Conservation (phyloP, 345 rosid species). For the Clausena lansium region DNA sequence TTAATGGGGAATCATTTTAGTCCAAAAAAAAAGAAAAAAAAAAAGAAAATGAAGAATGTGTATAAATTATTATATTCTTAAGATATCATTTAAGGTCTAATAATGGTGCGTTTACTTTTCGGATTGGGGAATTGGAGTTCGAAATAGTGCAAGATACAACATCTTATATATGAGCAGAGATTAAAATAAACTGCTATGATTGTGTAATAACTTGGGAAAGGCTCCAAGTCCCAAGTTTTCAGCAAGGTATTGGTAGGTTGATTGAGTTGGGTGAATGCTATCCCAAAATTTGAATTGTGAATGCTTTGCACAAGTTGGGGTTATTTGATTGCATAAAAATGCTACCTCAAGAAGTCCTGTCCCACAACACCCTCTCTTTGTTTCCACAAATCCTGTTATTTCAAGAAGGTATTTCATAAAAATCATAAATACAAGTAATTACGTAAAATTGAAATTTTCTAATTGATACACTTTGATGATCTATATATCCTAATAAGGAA, state of each 20-base stretch:
- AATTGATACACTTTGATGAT: no score
- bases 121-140: no score
- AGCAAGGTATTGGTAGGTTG: conserved; percentile 25
- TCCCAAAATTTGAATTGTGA: conserved; percentile 48
- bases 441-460: no score
- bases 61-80: no score
- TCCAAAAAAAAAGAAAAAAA: no score
- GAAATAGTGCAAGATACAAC: background rate
- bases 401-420: no score
- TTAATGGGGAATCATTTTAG: no score
- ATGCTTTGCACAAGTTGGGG: conserved; percentile 30
- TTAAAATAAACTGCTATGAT: background rate
- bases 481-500: no score
- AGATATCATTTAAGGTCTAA: no score
- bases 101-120: no score
- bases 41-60: no score
- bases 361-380: conserved; percentile 53
- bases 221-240: conserved; percentile 14
- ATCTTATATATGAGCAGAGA: background rate
- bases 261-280: conserved; percentile 42
- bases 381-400: conserved; percentile 44
- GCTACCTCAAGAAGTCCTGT: conserved; percentile 34
- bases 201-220: conserved; percentile 8
- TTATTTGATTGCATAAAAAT: conserved; percentile 29
- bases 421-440: no score